These are phyloP conservation scores for Boletus pseudo-olivaceus DNA, from an alignment of 768 basidiomycete genomes.

Conservation along the genomic window DNA sequence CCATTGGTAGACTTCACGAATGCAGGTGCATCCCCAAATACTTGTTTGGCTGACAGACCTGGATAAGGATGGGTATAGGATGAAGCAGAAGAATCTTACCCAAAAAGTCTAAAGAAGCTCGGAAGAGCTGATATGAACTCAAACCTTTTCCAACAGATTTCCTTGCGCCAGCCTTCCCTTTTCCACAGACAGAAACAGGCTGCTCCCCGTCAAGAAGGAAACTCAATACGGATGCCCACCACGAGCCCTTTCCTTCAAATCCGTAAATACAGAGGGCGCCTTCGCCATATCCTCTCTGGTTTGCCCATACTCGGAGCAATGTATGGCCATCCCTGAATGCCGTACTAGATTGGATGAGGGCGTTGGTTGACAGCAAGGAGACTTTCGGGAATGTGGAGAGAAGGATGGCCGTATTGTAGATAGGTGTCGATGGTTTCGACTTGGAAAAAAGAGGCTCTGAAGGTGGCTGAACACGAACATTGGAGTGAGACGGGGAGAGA, in stretches of 20 bases:
- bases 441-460: slow-evolving; percentile 3
- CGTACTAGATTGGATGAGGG: slow-evolving; percentile 48
- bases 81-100: slow-evolving; percentile 42
- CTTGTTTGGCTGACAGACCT: slow-evolving; percentile 55
- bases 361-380: slow-evolving; percentile 42
- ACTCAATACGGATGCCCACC: slow-evolving; percentile 65
- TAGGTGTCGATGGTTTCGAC: slow-evolving; percentile 55
- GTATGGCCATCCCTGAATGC: slow-evolving; percentile 72
- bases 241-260: slow-evolving; percentile 63
- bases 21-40: slow-evolving; percentile 53
- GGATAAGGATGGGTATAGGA: slow-evolving; percentile 8
- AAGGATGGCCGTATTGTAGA: slow-evolving; percentile 77
- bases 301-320: slow-evolving; percentile 86
- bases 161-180: slow-evolving; percentile 34
- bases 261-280: slow-evolving; percentile 61
- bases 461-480: slow-evolving; percentile 45
- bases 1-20: slow-evolving; percentile 57
- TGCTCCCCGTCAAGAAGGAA: slow-evolving; percentile 70
- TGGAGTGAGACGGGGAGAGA: slow-evolving; percentile 72
- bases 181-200: slow-evolving; percentile 20
- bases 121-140: slow-evolving; percentile 88
- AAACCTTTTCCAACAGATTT: slow-evolving; percentile 73
- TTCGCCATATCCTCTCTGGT: slow-evolving; percentile 74
- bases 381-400: slow-evolving; percentile 36
- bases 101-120: slow-evolving; percentile 79